Evolutionary conservation across 2,329 filamentous ascomycete species (phyloP).

Genomic region (Fusarium citri): DNA sequence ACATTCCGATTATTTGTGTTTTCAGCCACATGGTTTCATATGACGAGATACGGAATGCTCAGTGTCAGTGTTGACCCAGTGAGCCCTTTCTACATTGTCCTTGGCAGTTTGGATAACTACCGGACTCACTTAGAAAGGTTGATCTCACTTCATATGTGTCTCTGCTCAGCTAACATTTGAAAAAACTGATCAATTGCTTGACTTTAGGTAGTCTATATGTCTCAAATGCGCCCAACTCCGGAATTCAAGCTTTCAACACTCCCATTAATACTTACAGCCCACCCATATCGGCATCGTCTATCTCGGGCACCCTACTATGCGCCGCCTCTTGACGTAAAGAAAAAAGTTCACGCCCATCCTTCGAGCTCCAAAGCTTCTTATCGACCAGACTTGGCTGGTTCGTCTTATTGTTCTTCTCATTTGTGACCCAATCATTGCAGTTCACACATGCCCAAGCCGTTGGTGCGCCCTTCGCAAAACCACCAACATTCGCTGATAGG

Average conservation of each 20-base stretch:
- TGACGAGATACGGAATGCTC: slow-evolving; percentile 28
- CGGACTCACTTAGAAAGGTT: neutral
- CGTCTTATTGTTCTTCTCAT: slow-evolving; percentile 36
- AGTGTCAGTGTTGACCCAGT: neutral
- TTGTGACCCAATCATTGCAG: slow-evolving; percentile 50
- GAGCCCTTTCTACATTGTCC: neutral
- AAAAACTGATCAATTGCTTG: slow-evolving; percentile 9
- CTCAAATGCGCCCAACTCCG: slow-evolving; percentile 25
- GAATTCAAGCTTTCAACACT: slow-evolving; percentile 3
- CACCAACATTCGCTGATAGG: slow-evolving; percentile 29
- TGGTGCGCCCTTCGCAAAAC: slow-evolving; percentile 13
- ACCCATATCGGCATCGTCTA: slow-evolving; percentile 17
- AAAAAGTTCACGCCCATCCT: slow-evolving; percentile 7
- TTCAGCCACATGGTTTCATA: slow-evolving; percentile 24
- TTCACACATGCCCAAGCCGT: slow-evolving; percentile 51
- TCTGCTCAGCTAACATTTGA: neutral
- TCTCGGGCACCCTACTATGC: neutral
- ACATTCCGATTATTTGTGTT: slow-evolving; percentile 22
- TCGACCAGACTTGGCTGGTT: slow-evolving; percentile 36
- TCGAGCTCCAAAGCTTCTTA: slow-evolving; percentile 33
- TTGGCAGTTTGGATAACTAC: slow-evolving; percentile 7
- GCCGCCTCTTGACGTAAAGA: slow-evolving; percentile 3
- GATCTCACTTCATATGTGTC: slow-evolving; percentile 8
- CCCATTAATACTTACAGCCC: neutral
- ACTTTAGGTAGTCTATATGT: slow-evolving; percentile 10